These are phyloP conservation scores for Cercospora zeina DNA, from an alignment of 2,329 filamentous ascomycete genomes.

Conservation along the genomic window DNA sequence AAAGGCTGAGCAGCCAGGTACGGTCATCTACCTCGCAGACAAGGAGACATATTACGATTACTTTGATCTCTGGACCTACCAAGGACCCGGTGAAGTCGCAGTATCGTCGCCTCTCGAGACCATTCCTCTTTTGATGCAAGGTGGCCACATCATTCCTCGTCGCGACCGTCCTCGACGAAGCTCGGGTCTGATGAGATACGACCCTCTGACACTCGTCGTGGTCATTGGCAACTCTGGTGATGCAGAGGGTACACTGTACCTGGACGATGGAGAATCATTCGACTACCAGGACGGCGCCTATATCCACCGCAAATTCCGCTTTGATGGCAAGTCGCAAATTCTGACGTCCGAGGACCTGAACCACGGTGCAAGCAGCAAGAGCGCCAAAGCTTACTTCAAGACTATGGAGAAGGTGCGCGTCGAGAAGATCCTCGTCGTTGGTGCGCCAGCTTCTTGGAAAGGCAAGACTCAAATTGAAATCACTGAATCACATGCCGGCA, in stretches of 20 bases:
- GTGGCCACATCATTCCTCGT: conserved; percentile 86
- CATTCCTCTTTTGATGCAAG: conserved; percentile 87
- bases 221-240: conserved; percentile 66
- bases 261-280: conserved; percentile 92
- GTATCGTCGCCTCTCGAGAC: conserved; percentile 78
- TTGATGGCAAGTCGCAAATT: conserved; percentile 55
- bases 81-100: conserved; percentile 69
- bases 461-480: conserved; percentile 63
- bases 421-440: conserved; percentile 81
- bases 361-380: conserved; percentile 54
- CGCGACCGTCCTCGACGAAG: conserved; percentile 86
- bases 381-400: conserved; percentile 74
- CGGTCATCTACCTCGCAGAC: conserved; percentile 84
- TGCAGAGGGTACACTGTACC: conserved; percentile 80
- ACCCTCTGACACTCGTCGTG: conserved; percentile 90
- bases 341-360: conserved; percentile 69
- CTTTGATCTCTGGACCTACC: conserved; percentile 78
- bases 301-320: conserved; percentile 79
- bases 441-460: conserved; percentile 72
- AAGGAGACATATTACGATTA: conserved; percentile 93
- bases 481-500: conserved; percentile 58
- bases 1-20: conserved; percentile 68
- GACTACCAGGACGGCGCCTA: conserved; percentile 83
- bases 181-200: conserved; percentile 84
- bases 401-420: conserved; percentile 74